Evolutionary conservation across 768 basidiomycete species (phyloP).

Genomic region (Boletus subcaerulescens): DNA sequence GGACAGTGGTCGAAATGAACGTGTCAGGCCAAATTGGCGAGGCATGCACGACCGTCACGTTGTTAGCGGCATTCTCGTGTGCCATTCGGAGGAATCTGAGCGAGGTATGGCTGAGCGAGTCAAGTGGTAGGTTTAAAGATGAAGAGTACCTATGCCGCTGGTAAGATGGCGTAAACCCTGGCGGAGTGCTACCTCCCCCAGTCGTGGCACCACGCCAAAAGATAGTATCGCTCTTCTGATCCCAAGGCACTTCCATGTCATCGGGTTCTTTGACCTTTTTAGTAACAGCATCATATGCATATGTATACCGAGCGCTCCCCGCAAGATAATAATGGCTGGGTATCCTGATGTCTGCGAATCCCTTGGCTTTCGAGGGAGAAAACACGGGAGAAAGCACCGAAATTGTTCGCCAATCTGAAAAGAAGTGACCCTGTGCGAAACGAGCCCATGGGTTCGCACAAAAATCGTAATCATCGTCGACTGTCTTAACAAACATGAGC

Average conservation of each 20-base stretch:
- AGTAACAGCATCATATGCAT: conserved; percentile 82
- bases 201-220: conserved; percentile 98
- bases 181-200: conserved; percentile 86
- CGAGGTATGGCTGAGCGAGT: neutral
- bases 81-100: conserved; percentile 73
- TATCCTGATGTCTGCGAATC: conserved; percentile 88
- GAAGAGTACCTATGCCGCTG: conserved; percentile 74
- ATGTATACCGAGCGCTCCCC: conserved; percentile 78
- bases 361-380: conserved; percentile 83
- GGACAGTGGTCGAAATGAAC: conserved; percentile 61
- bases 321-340: conserved; percentile 97
- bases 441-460: conserved; percentile 82
- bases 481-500: conserved; percentile 59
- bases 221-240: conserved; percentile 78
- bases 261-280: conserved; percentile 72
- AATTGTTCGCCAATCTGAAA: conserved; percentile 93
- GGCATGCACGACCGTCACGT: conserved; percentile 68
- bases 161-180: conserved; percentile 77
- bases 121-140: conserved; percentile 1
- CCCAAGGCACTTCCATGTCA: conserved; percentile 86
- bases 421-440: conserved; percentile 91
- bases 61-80: conserved; percentile 44
- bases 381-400: conserved; percentile 87
- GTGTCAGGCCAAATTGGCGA: conserved; percentile 56
- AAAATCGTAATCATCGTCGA: conserved; percentile 71